Evolutionary conservation across 2,329 filamentous ascomycete genomes (phyloP).

Genomic region (Emergomyces orientalis): DNA sequence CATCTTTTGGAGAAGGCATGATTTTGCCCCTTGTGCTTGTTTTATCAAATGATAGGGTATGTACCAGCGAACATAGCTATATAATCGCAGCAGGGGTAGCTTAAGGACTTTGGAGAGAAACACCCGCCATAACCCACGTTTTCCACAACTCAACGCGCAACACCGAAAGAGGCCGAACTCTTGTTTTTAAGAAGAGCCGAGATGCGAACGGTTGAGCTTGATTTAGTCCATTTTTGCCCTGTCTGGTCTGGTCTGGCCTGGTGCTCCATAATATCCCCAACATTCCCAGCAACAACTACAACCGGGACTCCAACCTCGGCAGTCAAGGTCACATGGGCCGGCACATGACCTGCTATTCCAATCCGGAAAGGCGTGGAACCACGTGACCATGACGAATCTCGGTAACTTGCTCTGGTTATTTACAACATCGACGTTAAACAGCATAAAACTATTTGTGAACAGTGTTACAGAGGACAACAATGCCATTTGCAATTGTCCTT

Average conservation of each 20-base stretch:
- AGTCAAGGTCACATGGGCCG: background rate
- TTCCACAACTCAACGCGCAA: background rate
- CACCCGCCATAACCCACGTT: background rate
- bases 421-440: background rate
- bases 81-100: background rate
- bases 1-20: constrained; percentile 26
- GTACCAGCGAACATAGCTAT: no score
- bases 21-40: background rate
- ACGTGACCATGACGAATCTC: background rate
- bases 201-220: constrained; percentile 1
- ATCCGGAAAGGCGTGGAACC: background rate
- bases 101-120: background rate
- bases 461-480: constrained; percentile 1
- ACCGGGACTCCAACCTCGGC: background rate
- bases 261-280: background rate
- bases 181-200: background rate
- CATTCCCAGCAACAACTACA: background rate
- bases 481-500: background rate
- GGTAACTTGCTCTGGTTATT: no score
- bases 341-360: background rate
- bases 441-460: background rate
- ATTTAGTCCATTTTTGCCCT: background rate
- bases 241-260: background rate
- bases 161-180: background rate
- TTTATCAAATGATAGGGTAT: background rate